A percentile compares a stretch with the other conserved stretches of the same genome.
phyloP scores from a whole-genome alignment of 108 stramenopile genomes.

The Schizochytrium sp. region DNA sequence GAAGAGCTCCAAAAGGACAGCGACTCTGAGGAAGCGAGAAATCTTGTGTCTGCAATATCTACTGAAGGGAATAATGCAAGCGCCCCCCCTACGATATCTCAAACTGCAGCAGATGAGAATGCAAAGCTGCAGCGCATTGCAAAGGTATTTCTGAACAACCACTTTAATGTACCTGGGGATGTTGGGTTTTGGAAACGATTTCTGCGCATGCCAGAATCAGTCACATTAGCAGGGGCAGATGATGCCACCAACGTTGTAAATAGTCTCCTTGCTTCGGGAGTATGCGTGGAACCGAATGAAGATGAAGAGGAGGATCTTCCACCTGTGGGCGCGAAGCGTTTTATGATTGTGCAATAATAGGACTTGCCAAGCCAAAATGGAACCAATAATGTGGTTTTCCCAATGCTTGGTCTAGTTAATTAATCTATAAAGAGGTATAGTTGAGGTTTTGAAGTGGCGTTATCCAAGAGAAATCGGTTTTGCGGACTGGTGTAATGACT shows the following conservation, averaged over 20 bases:
- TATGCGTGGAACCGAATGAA: not conserved
- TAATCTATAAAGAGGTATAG: too few relatives aligned
- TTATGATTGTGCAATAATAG: not conserved
- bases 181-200: constrained; percentile 22
- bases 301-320: not conserved
- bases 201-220: not conserved
- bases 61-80: not conserved
- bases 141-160: not conserved
- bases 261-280: not conserved
- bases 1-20: constrained; percentile 36
- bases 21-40: not conserved
- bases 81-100: not conserved
- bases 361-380: too few relatives aligned
- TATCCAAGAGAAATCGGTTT: too few relatives aligned
- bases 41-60: too few relatives aligned
- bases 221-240: not conserved
- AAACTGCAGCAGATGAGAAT: not conserved
- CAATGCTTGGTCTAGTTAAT: too few relatives aligned
- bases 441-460: too few relatives aligned
- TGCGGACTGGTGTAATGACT: too few relatives aligned
- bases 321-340: not conserved
- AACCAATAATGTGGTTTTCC: too few relatives aligned
- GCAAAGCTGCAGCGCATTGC: not conserved
- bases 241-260: not conserved
- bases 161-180: not conserved